Percentiles rank a stretch among this genome's conserved stretches.
phyloP scores from a whole-genome alignment of 495 filamentous ascomycete species.

The Daldinia caldariorum region DNA sequence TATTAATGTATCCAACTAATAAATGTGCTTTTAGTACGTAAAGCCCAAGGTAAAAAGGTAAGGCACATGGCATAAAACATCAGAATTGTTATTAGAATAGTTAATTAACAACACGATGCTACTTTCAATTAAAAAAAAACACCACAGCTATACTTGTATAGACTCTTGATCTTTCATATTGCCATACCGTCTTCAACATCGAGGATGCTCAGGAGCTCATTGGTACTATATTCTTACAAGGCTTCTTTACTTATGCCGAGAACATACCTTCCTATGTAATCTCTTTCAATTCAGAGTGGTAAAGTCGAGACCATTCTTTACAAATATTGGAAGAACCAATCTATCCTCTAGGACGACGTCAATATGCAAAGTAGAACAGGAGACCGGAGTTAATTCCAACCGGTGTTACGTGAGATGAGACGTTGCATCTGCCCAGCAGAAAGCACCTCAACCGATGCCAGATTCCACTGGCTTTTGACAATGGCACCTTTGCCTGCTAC shows the following conservation, averaged over 20 bases:
- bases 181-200: no score
- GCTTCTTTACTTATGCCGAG: background rate
- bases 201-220: background rate
- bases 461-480: conserved; percentile 6
- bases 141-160: no score
- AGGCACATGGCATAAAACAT: no score
- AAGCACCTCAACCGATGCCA: background rate
- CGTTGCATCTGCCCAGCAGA: conserved; percentile 22
- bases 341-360: background rate
- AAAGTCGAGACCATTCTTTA: background rate
- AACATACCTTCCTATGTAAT: background rate
- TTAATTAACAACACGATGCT: no score
- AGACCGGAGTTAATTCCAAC: background rate
- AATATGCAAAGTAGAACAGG: background rate
- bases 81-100: no score
- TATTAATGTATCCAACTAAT: no score
- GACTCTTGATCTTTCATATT: no score
- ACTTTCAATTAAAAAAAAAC: no score
- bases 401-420: conserved; percentile 27
- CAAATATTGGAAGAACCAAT: background rate
- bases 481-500: conserved; percentile 5
- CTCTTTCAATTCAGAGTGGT: background rate
- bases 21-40: no score
- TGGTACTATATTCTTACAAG: background rate
- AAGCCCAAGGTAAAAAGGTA: no score